Base-by-base conservation (phyloP, 306 rosid genomes). In the Morella rubra region DNA sequence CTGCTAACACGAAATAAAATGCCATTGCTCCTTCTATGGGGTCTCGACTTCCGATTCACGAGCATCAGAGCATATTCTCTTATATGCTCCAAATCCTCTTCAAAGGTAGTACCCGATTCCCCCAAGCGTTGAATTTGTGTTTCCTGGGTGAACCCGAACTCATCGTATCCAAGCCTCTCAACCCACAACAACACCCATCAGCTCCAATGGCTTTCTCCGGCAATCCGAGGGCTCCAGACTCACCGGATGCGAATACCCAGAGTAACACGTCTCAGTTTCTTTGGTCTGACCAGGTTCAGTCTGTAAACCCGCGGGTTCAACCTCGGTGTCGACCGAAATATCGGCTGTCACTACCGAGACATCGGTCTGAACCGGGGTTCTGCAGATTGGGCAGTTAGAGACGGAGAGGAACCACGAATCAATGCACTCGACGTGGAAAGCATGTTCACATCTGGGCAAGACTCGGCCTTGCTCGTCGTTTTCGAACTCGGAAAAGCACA, bases 361-460 rank as follows among this genome's bases (percentile, higher is more conserved):
- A 6, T 73, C 61, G 19, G 55, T 22, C 44, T 51, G 76, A 59
- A 85, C 82, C 51, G 75, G 73, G 14, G 76, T 58, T 50, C 91
- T 60, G 66, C 91, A 87, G 5, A 87, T 87, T 12, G 91, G 93
- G n/a, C 93, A 87, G 8, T 62, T 89, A 27, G 91, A 84, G 73
- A 80, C 88, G 16, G 88, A 80, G 6, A 18, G 70, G 65, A 89
- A 84, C 93, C 93, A 89, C 20, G 64, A 37, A 44, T 85, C 90
- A 8, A 85, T 85, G 76, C 89, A 89, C 1, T 74, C 46, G 0
- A 77, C 46, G 64, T 89, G 91, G 74, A 89, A 89, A 11, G 75
- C 65, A 72, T 89, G 93, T 47, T 59, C 73, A 19, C 93, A 89
- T 7, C 76, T 82, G 5, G 91, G 91, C 69, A 89, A 83, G 47